Base-by-base conservation (phyloP, 352 stramenopile genomes). In the Globisporangium cederbergense region DNA sequence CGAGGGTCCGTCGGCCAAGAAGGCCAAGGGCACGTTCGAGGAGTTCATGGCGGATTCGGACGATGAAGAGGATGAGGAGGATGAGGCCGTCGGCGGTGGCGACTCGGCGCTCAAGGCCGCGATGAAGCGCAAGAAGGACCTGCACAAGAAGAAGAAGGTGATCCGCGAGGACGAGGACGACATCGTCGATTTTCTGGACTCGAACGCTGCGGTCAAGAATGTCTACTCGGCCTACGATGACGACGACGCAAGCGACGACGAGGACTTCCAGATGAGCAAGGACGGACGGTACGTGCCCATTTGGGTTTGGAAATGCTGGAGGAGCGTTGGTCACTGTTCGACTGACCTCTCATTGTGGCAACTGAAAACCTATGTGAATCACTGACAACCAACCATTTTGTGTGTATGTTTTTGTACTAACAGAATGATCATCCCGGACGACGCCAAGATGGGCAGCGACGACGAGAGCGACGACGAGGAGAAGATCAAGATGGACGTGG, bases 111-210 rank as follows among this genome's bases (percentile, higher is more conserved):
- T 88, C 55, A 67, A 85, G 61, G 89, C 88, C 3, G 86, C 90
- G 58, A 67, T 93, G 20, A 89, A 88, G 70, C 83, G 81, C 55
- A 90, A 95, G 74, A 88, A 88, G 67, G 76, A 89, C 56, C 67
- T 91, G 59, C 69, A 83, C 56, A 85, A 80, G 70, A 88, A 85
- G 65, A 82, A 86, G 62, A 89, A 94, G 77, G 72, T 86, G 38
- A 89, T 90, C 57, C 81, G 81, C 66, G 85, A 93, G 43, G 83
- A 88, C 46, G 76, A 88, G 30, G 90, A 96, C 68, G 90, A 97
- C 55, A 95, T 98, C 61, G 74, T 98, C 36, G 94, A 98, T 65
- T 97, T 98, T 64, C 72, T 97, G 55, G 91, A 98, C 73, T 74
- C 89, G 55, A 91, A 87, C 40, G 93, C 89, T 14, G 91, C 90